A percentile compares a stretch with the other conserved stretches of the same genome.
phyloP scores from a whole-genome alignment of 495 filamentous ascomycete species.

The Penicillium samsonianum region DNA sequence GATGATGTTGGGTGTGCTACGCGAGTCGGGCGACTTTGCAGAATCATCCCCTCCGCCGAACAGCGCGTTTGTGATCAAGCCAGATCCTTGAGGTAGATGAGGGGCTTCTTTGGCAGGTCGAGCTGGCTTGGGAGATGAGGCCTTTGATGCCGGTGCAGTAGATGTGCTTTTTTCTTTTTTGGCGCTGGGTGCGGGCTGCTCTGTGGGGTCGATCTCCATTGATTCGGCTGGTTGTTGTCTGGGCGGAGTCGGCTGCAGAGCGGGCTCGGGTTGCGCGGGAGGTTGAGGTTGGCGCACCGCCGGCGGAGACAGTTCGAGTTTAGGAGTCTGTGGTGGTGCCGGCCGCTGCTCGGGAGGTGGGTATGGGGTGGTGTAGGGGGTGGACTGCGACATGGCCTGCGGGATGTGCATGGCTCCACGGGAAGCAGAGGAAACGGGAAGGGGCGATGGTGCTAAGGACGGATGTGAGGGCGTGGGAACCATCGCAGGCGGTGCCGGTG shows the following conservation, averaged over 20 bases:
- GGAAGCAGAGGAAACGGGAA: conserved; percentile 29
- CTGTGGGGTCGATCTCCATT: conserved; percentile 45
- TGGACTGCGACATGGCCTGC: conserved; percentile 27
- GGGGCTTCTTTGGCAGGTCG: conserved; percentile 55
- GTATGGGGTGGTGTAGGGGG: conserved; percentile 34
- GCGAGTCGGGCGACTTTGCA: conserved; percentile 41
- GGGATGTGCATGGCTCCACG: conserved; percentile 26
- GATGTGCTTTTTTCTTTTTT: conserved; percentile 46
- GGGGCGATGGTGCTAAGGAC: conserved; percentile 32
- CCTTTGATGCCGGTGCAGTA: conserved; percentile 55
- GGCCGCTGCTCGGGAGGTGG: conserved; percentile 27
- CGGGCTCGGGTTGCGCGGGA: conserved; percentile 15
- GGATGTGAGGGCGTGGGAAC: conserved; percentile 28
- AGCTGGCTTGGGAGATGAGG: conserved; percentile 60
- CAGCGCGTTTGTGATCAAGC: conserved; percentile 63
- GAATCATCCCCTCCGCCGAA: conserved; percentile 56
- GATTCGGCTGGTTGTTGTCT: conserved; percentile 22
- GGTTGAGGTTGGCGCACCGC: conserved; percentile 25
- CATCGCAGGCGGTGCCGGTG: conserved; percentile 31
- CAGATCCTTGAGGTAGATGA: conserved; percentile 63
- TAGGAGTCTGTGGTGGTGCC: conserved; percentile 24
- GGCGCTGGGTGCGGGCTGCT: conserved; percentile 20
- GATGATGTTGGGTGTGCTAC: conserved; percentile 75
- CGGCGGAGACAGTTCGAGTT: conserved; percentile 26
- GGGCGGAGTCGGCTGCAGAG: conserved; percentile 19